Percentiles rank a stretch among this genome's conserved stretches.
These are phyloP conservation scores for Mortierella hygrophila DNA, from an alignment of 192 early-diverging fungal genomes.

Conservation along the genomic window DNA sequence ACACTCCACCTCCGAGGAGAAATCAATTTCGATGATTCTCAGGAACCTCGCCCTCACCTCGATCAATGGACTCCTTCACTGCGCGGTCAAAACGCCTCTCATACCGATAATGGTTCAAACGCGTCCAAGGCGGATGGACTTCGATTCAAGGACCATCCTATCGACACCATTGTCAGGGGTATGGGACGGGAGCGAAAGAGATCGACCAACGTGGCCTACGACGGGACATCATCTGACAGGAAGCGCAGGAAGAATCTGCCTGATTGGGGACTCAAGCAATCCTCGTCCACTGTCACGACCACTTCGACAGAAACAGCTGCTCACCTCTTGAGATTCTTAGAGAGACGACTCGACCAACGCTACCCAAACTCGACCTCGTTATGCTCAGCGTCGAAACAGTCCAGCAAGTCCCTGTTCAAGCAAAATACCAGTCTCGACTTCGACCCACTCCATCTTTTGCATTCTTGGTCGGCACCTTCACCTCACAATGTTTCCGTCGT, in stretches of 20 bases:
- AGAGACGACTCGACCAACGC: background rate
- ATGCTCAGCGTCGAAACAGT: background rate
- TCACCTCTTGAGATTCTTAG: background rate
- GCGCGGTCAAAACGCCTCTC: background rate
- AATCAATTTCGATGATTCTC: background rate
- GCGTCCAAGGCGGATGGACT: background rate
- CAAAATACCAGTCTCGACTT: conserved; percentile 5
- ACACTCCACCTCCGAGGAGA: background rate
- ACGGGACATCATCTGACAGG: background rate
- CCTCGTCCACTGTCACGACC: background rate
- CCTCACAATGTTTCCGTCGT: background rate
- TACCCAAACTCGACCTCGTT: background rate
- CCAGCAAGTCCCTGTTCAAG: background rate
- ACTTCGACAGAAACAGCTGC: conserved; percentile 8
- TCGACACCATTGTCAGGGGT: background rate
- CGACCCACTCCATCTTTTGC: conserved; percentile 4
- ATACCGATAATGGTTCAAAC: background rate
- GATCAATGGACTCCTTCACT: background rate
- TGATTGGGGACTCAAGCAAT: conserved; percentile 6
- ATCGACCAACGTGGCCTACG: background rate
- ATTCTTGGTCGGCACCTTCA: conserved; percentile 7
- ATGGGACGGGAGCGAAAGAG: conserved; percentile 16
- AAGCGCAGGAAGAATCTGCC: conserved; percentile 20
- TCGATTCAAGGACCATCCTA: background rate
- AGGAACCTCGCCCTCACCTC: background rate